phyloP scores from a whole-genome alignment of 2,329 filamentous ascomycete species.

The Calonectria hawksworthii region DNA sequence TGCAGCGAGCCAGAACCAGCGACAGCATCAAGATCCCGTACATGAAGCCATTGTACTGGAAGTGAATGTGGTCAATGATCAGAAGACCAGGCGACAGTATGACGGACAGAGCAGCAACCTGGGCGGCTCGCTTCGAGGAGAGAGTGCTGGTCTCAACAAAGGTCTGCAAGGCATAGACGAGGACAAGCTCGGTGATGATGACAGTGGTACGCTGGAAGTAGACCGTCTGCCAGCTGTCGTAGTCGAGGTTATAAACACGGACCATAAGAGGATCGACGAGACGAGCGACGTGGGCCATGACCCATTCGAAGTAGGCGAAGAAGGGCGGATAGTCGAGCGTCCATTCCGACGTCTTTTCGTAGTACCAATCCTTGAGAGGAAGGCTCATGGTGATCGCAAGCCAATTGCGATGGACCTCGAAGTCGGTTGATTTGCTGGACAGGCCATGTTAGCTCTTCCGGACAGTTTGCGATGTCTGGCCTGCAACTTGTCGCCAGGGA shows the following conservation, averaged over 20 bases:
- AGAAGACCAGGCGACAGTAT: conserved; percentile 92
- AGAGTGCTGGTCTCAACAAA: conserved; percentile 81
- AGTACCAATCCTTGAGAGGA: conserved; percentile 92
- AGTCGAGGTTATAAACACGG: conserved; percentile 82
- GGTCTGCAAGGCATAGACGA: conserved; percentile 86
- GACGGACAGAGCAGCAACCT: conserved; percentile 89
- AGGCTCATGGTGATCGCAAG: conserved; percentile 94
- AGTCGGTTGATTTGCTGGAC: conserved; percentile 95
- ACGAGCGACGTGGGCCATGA: conserved; percentile 83
- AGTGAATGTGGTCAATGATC: conserved; percentile 98
- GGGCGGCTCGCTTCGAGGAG: conserved; percentile 79
- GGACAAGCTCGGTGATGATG: conserved; percentile 84
- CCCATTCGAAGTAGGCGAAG: conserved; percentile 97
- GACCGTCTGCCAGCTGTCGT: conserved; percentile 93
- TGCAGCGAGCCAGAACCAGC: conserved; percentile 83
- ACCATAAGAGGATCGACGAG: conserved; percentile 87
- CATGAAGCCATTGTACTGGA: conserved; percentile 98
- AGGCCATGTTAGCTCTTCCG: conserved; percentile 3
- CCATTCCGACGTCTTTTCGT: conserved; percentile 98
- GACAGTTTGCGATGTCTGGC: neutral
- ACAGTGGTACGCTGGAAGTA: conserved; percentile 95
- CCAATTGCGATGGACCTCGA: conserved; percentile 99
- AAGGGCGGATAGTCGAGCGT: conserved; percentile 99
- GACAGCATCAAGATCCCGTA: conserved; percentile 93
- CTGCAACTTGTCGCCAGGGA: neutral